These are phyloP conservation scores for Raphanus hybrid DNA, from an alignment of 441 rosid species.

Conservation along the genomic window DNA sequence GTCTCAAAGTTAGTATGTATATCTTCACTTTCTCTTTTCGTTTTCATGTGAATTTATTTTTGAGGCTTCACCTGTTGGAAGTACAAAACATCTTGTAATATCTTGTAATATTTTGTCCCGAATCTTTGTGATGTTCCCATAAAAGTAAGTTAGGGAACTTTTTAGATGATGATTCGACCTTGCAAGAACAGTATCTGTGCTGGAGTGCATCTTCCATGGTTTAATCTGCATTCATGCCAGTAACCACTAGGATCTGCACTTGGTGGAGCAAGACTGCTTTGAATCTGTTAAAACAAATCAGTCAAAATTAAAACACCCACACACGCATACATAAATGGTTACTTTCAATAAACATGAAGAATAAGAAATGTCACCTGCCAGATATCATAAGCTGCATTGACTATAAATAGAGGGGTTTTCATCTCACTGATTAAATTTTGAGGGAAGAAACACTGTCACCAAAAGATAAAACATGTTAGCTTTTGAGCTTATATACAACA, in stretches of 20 bases:
- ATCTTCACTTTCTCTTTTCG: too few relatives aligned
- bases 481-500: background rate
- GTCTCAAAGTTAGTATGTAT: too few relatives aligned
- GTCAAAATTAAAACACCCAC: background rate
- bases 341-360: background rate
- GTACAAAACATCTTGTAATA: too few relatives aligned
- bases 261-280: conserved; percentile 85
- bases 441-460: conserved; percentile 67
- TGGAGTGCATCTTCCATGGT: conserved; percentile 69
- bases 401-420: conserved; percentile 64
- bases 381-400: conserved; percentile 65
- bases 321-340: background rate
- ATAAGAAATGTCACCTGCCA: conserved; percentile 52
- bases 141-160: background rate
- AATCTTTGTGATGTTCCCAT: too few relatives aligned
- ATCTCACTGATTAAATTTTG: conserved; percentile 55
- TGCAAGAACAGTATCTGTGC: conserved; percentile 43
- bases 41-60: too few relatives aligned
- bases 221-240: conserved; percentile 83
- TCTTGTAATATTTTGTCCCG: too few relatives aligned
- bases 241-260: conserved; percentile 90
- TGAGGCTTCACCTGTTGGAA: too few relatives aligned
- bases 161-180: background rate
- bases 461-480: background rate
- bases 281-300: conserved; percentile 50